These are phyloP conservation scores for Sugiyamaella qingdaonensis DNA, from an alignment of 805 yeast genomes.

Conservation along the genomic window DNA sequence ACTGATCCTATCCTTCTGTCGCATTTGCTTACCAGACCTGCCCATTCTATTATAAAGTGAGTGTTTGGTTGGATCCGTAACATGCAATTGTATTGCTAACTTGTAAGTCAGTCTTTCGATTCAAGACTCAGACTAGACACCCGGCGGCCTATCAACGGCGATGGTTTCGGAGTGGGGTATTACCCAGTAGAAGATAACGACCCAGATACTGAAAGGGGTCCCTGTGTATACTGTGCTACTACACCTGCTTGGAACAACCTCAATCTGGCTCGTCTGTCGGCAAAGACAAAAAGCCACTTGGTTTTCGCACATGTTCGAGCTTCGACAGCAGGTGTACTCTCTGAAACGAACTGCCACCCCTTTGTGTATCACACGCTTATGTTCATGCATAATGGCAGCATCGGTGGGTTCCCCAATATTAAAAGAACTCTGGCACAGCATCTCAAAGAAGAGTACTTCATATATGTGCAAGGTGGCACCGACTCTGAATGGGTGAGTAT, in stretches of 20 bases:
- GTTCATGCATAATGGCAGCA: conserved; percentile 94
- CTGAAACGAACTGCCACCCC: conserved; percentile 97
- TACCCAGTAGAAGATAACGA: conserved; percentile 54
- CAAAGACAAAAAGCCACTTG: conserved; percentile 75
- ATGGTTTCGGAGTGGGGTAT: conserved; percentile 97
- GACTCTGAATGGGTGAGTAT: conserved; percentile 75
- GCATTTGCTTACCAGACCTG: conserved; percentile 86
- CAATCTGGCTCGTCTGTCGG: conserved; percentile 79
- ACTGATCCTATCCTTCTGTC: conserved; percentile 82
- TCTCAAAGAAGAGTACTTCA: conserved; percentile 73
- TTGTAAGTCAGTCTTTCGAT: conserved; percentile 72
- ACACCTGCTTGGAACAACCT: conserved; percentile 98
- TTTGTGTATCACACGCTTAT: conserved; percentile 80
- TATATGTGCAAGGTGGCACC: conserved; percentile 85
- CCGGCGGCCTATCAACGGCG: conserved; percentile 91
- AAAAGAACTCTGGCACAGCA: conserved; percentile 70
- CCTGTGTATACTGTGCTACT: conserved; percentile 90
- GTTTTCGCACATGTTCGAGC: conserved; percentile 97
- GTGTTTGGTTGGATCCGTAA: conserved; percentile 12
- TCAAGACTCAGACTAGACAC: conserved; percentile 81
- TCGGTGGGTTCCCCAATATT: conserved; percentile 65
- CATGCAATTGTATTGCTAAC: conserved; percentile 1
- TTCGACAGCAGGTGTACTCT: conserved; percentile 86
- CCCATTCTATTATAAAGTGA: conserved; percentile 87
- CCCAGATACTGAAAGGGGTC: conserved; percentile 55